Conservation (phyloP, 176 grass and related monocot genomes). For the Eleusine indica region DNA sequence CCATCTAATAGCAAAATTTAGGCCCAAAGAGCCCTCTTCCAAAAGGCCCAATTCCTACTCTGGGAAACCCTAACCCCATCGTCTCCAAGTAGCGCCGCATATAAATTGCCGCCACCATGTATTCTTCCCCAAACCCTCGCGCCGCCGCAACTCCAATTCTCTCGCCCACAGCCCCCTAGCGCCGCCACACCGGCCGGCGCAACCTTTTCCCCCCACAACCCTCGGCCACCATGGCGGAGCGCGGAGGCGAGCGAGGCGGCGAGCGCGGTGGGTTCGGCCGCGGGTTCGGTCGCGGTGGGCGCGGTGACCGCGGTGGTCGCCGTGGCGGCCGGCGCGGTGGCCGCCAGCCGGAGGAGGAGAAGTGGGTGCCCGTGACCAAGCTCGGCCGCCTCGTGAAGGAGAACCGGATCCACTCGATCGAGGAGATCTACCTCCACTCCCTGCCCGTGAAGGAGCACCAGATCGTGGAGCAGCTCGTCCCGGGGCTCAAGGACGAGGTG, state of each 20-base stretch:
- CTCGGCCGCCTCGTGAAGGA: conserved; percentile 88
- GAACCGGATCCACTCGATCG: conserved; percentile 44
- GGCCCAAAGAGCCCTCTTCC: background rate
- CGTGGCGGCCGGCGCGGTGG: conserved; percentile 55
- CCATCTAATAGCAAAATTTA: background rate
- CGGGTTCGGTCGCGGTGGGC: conserved; percentile 66
- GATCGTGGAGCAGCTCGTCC: conserved; percentile 64
- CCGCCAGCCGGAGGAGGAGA: conserved; percentile 71
- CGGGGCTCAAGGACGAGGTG: conserved; percentile 85
- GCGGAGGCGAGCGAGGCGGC: conserved; percentile 45
- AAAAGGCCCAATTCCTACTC: background rate
- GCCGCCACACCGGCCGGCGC: background rate
- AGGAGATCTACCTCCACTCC: conserved; percentile 89
- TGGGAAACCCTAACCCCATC: conserved; percentile 44
- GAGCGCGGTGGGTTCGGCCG: conserved; percentile 63
- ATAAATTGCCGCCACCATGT: background rate
- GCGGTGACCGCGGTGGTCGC: conserved; percentile 56
- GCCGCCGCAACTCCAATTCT: background rate
- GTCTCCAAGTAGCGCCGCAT: background rate
- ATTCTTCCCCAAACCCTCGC: background rate
- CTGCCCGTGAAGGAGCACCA: conserved; percentile 94
- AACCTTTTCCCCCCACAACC: background rate
- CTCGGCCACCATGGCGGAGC: conserved; percentile 52
- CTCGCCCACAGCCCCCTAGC: background rate
- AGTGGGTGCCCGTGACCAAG: conserved; percentile 91